phyloP scores from a whole-genome alignment of 2,329 filamentous ascomycete genomes.

The Dendryphion nanum region DNA sequence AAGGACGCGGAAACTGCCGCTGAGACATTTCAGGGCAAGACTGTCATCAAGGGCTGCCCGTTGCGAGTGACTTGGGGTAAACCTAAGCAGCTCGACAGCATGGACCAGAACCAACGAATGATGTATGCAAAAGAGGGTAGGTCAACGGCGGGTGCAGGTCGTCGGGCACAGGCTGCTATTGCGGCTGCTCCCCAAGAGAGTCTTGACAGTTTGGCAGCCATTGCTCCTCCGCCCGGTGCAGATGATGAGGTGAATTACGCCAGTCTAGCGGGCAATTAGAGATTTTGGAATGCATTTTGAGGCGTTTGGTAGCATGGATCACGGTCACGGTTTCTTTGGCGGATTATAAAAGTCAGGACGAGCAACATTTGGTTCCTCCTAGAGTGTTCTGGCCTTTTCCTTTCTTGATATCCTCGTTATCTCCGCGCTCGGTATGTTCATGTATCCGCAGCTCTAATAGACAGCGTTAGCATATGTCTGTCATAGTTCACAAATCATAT shows the following conservation, averaged over 20 bases:
- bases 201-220: slow-evolving; percentile 46
- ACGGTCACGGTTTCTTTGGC: slow-evolving; percentile 31
- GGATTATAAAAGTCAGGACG: slow-evolving; percentile 29
- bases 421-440: slow-evolving; percentile 82
- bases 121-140: slow-evolving; percentile 79
- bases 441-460: slow-evolving; percentile 78
- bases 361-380: slow-evolving; percentile 39
- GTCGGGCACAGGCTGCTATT: slow-evolving; percentile 38
- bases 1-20: slow-evolving; percentile 84
- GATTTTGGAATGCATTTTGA: slow-evolving; percentile 1
- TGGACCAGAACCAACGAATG: slow-evolving; percentile 82
- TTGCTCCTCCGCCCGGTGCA: slow-evolving; percentile 77
- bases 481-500: slow-evolving; percentile 4
- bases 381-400: slow-evolving; percentile 42
- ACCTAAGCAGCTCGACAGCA: slow-evolving; percentile 85
- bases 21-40: slow-evolving; percentile 78
- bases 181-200: slow-evolving; percentile 43
- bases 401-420: slow-evolving; percentile 86
- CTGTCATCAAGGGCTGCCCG: slow-evolving; percentile 87
- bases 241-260: slow-evolving; percentile 81
- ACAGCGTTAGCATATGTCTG: no score
- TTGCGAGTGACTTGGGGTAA: slow-evolving; percentile 88
- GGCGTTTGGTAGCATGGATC: slow-evolving; percentile 13
- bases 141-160: slow-evolving; percentile 24
- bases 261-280: slow-evolving; percentile 77